Conservation (phyloP, 164 flowering plant genomes). For the Houttuynia cordata region DNA sequence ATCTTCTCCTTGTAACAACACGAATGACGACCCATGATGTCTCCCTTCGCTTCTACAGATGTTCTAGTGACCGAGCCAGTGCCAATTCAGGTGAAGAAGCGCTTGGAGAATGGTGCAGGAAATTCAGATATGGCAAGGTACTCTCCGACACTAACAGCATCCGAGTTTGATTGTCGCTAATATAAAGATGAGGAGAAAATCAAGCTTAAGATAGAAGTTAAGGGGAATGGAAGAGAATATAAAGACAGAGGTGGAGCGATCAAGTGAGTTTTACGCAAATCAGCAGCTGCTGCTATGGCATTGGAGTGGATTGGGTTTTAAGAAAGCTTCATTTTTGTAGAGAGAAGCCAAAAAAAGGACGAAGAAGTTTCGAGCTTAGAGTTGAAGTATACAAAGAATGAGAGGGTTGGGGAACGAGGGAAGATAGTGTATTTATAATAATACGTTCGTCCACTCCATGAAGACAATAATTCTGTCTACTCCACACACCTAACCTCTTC, state of each 20-base stretch:
- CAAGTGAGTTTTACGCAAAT: constrained; percentile 80
- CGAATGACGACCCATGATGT: constrained; percentile 66
- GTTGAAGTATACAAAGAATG: background rate
- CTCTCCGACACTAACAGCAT: background rate
- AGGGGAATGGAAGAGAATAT: constrained; percentile 13
- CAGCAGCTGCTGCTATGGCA: constrained; percentile 28
- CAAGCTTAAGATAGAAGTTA: constrained; percentile 69
- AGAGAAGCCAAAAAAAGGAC: background rate
- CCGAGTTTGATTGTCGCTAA: constrained; percentile 1
- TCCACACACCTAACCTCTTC: background rate
- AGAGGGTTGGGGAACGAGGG: background rate
- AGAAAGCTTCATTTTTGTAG: constrained; percentile 28
- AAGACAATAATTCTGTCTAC: background rate
- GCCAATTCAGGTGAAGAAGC: background rate
- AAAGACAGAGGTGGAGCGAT: constrained; percentile 34
- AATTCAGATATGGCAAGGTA: background rate
- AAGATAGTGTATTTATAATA: background rate
- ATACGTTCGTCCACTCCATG: background rate
- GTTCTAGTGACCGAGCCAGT: background rate
- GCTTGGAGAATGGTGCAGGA: background rate
- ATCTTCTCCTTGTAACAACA: constrained; percentile 56
- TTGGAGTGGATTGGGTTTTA: constrained; percentile 52
- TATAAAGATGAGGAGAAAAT: constrained; percentile 23
- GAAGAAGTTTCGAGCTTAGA: background rate
- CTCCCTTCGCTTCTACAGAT: background rate